These are phyloP conservation scores for Phytophthora palmivora DNA, from an alignment of 352 stramenopile genomes.

Conservation along the genomic window DNA sequence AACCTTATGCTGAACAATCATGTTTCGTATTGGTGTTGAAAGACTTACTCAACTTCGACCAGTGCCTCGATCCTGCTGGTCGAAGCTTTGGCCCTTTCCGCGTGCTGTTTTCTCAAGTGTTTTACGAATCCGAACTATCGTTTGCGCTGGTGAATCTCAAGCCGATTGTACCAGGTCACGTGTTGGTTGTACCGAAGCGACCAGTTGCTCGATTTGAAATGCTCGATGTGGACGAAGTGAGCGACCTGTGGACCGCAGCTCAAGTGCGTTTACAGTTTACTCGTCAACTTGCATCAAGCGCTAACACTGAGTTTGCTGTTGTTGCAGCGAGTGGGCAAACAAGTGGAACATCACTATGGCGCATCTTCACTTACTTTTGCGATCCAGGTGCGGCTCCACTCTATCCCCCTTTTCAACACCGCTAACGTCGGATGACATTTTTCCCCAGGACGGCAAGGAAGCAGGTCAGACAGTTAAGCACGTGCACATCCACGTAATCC, in stretches of 20 bases:
- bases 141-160: constrained; percentile 94
- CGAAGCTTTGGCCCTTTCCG: constrained; percentile 57
- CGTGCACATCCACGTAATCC: constrained; percentile 95
- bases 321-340: constrained; percentile 64
- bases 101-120: constrained; percentile 59
- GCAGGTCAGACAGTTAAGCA: constrained; percentile 94
- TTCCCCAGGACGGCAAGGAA: constrained; percentile 74
- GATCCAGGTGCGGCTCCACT: constrained; percentile 69
- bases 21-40: neutral
- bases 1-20: neutral
- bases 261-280: constrained; percentile 43
- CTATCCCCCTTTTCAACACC: neutral
- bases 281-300: neutral
- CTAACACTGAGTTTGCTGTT: neutral
- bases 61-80: constrained; percentile 39
- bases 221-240: constrained; percentile 85
- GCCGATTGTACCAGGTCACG: constrained; percentile 93
- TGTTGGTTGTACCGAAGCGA: constrained; percentile 89
- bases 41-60: constrained; percentile 51
- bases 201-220: constrained; percentile 75
- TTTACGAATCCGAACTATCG: constrained; percentile 61
- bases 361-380: constrained; percentile 91
- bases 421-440: neutral
- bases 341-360: constrained; percentile 77
- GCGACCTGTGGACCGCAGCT: constrained; percentile 90